A percentile compares a stretch with the other conserved stretches of the same genome.
Conservation (phyloP, 306 rosid genomes). For the Rosa rugosa region DNA sequence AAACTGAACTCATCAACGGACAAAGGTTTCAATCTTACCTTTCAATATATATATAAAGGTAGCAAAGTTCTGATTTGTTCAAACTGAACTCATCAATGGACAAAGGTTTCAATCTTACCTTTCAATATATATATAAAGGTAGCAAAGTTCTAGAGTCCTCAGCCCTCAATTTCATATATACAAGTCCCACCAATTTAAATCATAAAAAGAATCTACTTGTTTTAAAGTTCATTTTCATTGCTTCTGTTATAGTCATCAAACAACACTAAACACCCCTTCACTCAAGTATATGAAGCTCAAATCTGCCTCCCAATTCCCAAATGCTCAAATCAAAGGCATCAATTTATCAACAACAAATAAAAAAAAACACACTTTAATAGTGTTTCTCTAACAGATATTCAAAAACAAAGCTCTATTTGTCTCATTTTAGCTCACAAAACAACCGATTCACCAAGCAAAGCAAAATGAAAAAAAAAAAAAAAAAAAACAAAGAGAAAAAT, state of each 20-base stretch:
- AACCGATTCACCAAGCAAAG: not conserved
- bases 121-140: not conserved
- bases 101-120: not conserved
- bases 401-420: not conserved
- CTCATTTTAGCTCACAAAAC: not conserved
- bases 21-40: not conserved
- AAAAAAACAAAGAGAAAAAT: too few relatives aligned
- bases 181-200: not conserved
- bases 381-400: not conserved
- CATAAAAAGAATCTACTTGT: not conserved
- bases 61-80: not conserved
- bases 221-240: not conserved
- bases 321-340: not conserved
- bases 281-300: not conserved
- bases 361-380: not conserved
- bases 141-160: not conserved
- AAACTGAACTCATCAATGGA: too few relatives aligned
- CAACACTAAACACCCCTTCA: not conserved
- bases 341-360: not conserved
- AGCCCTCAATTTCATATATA: not conserved
- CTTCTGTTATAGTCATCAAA: too few relatives aligned
- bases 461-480: too few relatives aligned
- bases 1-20: too few relatives aligned
- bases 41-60: not conserved
- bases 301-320: not conserved